phyloP scores from a whole-genome alignment of 371 early-diverging fungal genomes.

The Mortierella sp. region DNA sequence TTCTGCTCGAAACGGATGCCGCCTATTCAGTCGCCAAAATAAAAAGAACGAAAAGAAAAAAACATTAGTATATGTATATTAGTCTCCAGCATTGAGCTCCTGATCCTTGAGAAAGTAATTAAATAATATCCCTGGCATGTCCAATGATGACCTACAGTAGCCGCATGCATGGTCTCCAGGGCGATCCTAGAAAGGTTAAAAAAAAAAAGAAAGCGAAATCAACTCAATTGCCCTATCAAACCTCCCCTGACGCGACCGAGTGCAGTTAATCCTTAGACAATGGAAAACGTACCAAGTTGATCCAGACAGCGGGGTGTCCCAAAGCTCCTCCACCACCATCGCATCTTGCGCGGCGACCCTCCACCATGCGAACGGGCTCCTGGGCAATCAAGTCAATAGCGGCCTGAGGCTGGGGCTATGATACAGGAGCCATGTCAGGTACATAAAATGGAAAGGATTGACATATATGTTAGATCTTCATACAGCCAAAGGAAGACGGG shows the following conservation, averaged over 20 bases:
- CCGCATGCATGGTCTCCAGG: constrained; percentile 82
- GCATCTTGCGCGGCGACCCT: constrained; percentile 84
- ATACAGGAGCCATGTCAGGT: background rate
- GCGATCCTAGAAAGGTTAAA: constrained; percentile 61
- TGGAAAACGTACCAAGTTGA: constrained; percentile 82
- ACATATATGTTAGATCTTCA: background rate
- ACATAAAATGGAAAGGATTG: background rate
- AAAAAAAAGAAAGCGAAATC: background rate
- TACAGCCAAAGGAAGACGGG: too few relatives aligned
- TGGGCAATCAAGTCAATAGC: constrained; percentile 94
- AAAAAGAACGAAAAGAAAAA: constrained; percentile 1
- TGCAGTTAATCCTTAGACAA: background rate
- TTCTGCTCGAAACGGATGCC: constrained; percentile 84
- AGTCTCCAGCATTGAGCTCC: background rate
- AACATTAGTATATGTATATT: background rate
- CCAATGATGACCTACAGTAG: constrained; percentile 76
- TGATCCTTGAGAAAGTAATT: background rate
- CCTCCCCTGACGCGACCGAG: background rate
- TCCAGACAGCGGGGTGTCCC: constrained; percentile 96
- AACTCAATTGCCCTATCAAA: background rate
- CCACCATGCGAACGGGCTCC: constrained; percentile 86
- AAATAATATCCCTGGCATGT: background rate
- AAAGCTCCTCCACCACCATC: constrained; percentile 95
- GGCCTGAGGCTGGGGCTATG: constrained; percentile 90
- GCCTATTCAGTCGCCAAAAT: constrained; percentile 63